Evolutionary conservation across 2,329 filamentous ascomycete genomes (phyloP).

Genomic region (Penicillium decumbens): DNA sequence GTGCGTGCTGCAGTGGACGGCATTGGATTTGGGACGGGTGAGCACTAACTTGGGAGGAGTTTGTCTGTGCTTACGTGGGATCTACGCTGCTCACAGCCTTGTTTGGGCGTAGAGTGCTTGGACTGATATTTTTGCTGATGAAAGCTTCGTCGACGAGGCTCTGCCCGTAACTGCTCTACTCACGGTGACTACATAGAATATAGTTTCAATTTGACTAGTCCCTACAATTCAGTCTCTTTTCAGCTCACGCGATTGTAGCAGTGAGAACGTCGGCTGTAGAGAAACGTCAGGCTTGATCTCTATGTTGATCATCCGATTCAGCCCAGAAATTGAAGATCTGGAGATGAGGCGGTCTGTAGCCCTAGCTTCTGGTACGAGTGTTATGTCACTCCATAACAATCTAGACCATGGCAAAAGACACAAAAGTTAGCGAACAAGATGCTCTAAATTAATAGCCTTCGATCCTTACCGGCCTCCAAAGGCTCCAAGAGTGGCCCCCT

Average conservation of each 20-base stretch:
- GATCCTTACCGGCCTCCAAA: slow-evolving; percentile 1
- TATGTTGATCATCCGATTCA: background rate
- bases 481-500: background rate
- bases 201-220: background rate
- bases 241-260: background rate
- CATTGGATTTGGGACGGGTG: background rate
- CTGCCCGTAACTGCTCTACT: background rate
- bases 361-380: background rate
- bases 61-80: background rate
- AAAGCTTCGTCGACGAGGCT: background rate
- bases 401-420: background rate
- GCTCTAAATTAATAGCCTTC: too few species aligned
- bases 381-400: background rate
- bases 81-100: background rate
- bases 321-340: background rate
- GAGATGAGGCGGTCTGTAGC: background rate
- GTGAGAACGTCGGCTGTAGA: background rate
- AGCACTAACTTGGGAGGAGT: background rate
- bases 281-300: background rate
- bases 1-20: background rate
- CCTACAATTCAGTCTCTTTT: background rate
- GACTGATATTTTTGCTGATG: background rate
- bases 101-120: background rate
- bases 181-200: background rate
- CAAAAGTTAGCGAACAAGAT: background rate